These are phyloP conservation scores for Dendryphion nanum DNA, from an alignment of 2,329 filamentous ascomycete species.

Conservation along the genomic window DNA sequence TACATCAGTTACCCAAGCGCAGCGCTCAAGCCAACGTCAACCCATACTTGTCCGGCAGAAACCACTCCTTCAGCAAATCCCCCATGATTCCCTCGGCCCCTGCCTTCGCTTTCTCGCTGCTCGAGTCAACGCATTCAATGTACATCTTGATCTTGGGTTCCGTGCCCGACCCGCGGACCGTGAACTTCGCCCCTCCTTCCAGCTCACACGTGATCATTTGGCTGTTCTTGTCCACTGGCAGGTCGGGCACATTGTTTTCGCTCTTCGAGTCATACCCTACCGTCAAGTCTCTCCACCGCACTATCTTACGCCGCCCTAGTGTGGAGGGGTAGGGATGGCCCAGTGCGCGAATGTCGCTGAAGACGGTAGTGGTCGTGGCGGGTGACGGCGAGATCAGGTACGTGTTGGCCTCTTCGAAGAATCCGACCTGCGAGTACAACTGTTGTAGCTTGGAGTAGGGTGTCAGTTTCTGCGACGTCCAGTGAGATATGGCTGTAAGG, in stretches of 20 bases:
- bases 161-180: slow-evolving; percentile 61
- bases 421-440: slow-evolving; percentile 58
- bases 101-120: slow-evolving; percentile 42
- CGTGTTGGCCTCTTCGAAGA: slow-evolving; percentile 63
- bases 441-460: slow-evolving; percentile 57
- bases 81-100: slow-evolving; percentile 47
- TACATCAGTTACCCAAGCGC: no score
- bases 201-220: slow-evolving; percentile 66
- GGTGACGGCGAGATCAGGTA: slow-evolving; percentile 61
- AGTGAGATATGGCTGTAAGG: slow-evolving; percentile 54
- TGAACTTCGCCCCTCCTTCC: slow-evolving; percentile 56
- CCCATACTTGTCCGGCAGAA: slow-evolving; percentile 40
- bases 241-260: slow-evolving; percentile 49
- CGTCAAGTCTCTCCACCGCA: slow-evolving; percentile 62
- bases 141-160: slow-evolving; percentile 67
- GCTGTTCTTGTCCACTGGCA: slow-evolving; percentile 56
- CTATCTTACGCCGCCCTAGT: slow-evolving; percentile 53
- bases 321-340: slow-evolving; percentile 41
- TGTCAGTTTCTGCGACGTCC: slow-evolving; percentile 53
- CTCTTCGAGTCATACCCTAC: slow-evolving; percentile 59
- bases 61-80: slow-evolving; percentile 52
- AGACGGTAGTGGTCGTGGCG: slow-evolving; percentile 53
- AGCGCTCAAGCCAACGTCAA: slow-evolving; percentile 31
- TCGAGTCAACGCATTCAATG: slow-evolving; percentile 49
- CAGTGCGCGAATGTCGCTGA: slow-evolving; percentile 52